Conservation (phyloP, 2,329 filamentous ascomycete genomes). For the Acarospora socialis region DNA sequence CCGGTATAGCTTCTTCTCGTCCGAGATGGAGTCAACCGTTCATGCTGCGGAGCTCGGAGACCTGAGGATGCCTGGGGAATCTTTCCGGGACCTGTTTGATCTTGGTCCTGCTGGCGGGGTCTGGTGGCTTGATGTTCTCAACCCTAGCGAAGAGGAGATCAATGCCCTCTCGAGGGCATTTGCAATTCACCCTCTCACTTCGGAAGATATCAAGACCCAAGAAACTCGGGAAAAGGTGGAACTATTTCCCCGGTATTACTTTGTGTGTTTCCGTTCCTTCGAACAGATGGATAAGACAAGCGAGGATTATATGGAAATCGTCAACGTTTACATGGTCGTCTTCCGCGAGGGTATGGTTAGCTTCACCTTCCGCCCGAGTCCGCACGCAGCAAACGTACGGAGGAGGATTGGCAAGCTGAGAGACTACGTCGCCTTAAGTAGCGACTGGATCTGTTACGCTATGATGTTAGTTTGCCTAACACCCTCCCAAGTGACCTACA, state of each 20-base stretch:
- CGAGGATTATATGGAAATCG: constrained; percentile 76
- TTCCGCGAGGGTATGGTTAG: constrained; percentile 91
- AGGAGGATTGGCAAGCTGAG: constrained; percentile 84
- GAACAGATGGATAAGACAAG: constrained; percentile 65
- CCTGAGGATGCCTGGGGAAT: constrained; percentile 76
- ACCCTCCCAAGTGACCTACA: neutral
- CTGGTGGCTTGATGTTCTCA: constrained; percentile 97
- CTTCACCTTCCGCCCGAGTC: constrained; percentile 81
- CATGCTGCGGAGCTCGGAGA: constrained; percentile 81
- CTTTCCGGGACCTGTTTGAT: constrained; percentile 75
- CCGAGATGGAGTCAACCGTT: constrained; percentile 83
- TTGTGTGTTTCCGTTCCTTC: constrained; percentile 94
- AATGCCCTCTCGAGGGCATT: constrained; percentile 84
- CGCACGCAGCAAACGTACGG: constrained; percentile 76
- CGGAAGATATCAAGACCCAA: constrained; percentile 90
- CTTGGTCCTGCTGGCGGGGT: constrained; percentile 59
- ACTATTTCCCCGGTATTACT: constrained; percentile 94
- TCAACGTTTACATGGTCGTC: constrained; percentile 93
- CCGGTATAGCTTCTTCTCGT: constrained; percentile 94
- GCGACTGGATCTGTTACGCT: constrained; percentile 98
- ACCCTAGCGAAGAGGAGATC: constrained; percentile 78
- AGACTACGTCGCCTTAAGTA: constrained; percentile 86
- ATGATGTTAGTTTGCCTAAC: constrained; percentile 54
- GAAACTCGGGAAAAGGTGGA: constrained; percentile 98
- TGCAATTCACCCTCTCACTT: constrained; percentile 85